Conservation (phyloP, 495 filamentous ascomycete genomes). For the Penicillium ucsense region DNA sequence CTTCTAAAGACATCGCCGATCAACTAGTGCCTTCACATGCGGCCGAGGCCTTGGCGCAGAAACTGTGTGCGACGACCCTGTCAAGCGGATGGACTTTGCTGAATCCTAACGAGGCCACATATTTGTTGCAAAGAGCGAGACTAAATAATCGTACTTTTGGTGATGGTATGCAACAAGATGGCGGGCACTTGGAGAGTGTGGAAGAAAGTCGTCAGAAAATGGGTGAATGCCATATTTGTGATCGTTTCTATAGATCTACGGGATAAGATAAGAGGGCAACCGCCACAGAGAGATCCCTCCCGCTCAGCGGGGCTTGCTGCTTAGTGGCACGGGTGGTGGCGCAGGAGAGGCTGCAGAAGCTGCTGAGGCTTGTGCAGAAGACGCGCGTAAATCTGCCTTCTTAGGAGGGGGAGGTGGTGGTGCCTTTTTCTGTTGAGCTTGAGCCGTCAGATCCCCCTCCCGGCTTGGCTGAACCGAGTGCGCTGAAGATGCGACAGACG, state of each 20-base stretch:
- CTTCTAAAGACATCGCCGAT: not conserved
- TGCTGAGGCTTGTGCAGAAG: slow-evolving; percentile 13
- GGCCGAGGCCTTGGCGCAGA: slow-evolving; percentile 10
- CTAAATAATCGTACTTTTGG: no score
- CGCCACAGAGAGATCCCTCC: not conserved
- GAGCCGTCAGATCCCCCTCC: slow-evolving; percentile 4
- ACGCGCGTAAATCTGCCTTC: slow-evolving; percentile 35
- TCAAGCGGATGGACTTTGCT: not conserved
- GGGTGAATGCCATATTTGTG: no score
- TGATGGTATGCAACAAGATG: no score
- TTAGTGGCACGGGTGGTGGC: slow-evolving; percentile 33
- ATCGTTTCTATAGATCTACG: no score
- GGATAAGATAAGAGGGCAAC: no score
- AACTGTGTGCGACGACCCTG: not conserved
- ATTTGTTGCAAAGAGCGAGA: not conserved
- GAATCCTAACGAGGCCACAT: not conserved
- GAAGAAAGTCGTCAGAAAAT: not conserved
- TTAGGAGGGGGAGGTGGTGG: slow-evolving; percentile 63
- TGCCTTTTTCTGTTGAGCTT: slow-evolving; percentile 47
- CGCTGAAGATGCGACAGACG: slow-evolving; percentile 1
- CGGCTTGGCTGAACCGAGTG: slow-evolving; percentile 4
- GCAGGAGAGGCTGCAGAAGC: slow-evolving; percentile 14
- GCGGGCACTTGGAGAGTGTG: no score
- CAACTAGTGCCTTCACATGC: slow-evolving; percentile 16
- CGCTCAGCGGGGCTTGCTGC: slow-evolving; percentile 36